phyloP scores from a whole-genome alignment of 1,284 basidiomycete species.

The Ceratobasidium sp. region DNA sequence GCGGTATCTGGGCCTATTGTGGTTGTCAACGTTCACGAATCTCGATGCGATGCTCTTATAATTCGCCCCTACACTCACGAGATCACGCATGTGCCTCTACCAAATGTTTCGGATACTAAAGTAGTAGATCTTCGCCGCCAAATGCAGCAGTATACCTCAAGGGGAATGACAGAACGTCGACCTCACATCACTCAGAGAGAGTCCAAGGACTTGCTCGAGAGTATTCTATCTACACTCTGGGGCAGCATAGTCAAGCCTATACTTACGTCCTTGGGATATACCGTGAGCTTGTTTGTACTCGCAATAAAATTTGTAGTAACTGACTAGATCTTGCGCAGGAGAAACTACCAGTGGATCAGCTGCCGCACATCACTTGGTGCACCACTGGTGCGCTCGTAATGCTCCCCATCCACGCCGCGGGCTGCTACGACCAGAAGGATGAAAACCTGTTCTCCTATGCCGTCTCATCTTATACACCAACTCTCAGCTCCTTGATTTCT shows the following conservation, averaged over 20 bases:
- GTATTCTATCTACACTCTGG: too few species aligned
- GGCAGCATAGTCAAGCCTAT: too few species aligned
- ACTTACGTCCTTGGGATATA: too few species aligned
- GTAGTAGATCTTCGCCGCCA: too few species aligned
- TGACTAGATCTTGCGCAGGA: conserved; percentile 14
- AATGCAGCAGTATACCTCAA: too few species aligned
- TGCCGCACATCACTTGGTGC: conserved; percentile 49
- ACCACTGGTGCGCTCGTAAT: conserved; percentile 48
- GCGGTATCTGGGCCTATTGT: conserved; percentile 36
- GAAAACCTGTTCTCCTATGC: conserved; percentile 49
- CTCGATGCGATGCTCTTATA: conserved; percentile 42
- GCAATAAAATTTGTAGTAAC: too few species aligned
- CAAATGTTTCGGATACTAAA: background rate
- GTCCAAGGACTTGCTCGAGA: too few species aligned
- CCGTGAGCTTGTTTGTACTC: too few species aligned
- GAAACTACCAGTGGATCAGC: conserved; percentile 14
- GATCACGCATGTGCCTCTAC: conserved; percentile 18
- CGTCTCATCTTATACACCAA: conserved; percentile 54
- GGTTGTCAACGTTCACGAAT: conserved; percentile 37
- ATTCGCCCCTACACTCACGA: background rate
- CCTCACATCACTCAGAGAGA: too few species aligned
- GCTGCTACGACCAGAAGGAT: conserved; percentile 42
- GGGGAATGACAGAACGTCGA: too few species aligned
- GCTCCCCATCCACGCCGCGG: conserved; percentile 54
- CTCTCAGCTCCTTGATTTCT: conserved; percentile 45